Percentiles rank a stretch among this genome's conserved stretches.
phyloP scores from a whole-genome alignment of 2,329 filamentous ascomycete genomes.

The Coniochaeta sp. region DNA sequence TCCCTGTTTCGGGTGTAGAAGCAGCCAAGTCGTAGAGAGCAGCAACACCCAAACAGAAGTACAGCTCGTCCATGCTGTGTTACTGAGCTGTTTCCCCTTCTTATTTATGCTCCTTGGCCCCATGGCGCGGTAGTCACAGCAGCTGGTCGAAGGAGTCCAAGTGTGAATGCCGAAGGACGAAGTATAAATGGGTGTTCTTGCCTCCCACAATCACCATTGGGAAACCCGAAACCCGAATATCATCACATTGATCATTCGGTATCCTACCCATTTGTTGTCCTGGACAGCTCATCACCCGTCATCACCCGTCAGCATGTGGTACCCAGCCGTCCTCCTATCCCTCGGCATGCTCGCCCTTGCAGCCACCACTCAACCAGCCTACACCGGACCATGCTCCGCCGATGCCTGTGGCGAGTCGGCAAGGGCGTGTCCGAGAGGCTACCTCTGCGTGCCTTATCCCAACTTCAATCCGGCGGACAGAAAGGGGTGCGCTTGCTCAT shows the following conservation, averaged over 20 bases:
- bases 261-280: too few species aligned
- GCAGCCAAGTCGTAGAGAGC: neutral
- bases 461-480: constrained; percentile 11
- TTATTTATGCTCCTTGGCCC: neutral
- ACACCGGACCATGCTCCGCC: constrained; percentile 14
- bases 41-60: neutral
- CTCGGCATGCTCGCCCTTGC: constrained; percentile 3
- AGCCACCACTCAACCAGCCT: constrained; percentile 9
- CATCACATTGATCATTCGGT: too few species aligned
- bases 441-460: constrained; percentile 15
- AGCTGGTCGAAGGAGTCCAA: too few species aligned
- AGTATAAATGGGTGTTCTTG: neutral
- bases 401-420: constrained; percentile 10
- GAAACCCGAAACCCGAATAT: neutral
- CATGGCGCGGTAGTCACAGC: neutral
- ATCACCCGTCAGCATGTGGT: constrained; percentile 9
- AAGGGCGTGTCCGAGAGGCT: constrained; percentile 12
- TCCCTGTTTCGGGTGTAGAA: neutral
- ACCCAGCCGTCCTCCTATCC: constrained; percentile 5
- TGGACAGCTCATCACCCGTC: neutral
- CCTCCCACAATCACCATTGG: neutral
- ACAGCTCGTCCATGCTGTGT: neutral
- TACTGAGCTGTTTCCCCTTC: neutral
- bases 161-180: neutral
- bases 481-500: constrained; percentile 14